Conservation (phyloP, 805 yeast species). For the Limtongia smithiae region DNA sequence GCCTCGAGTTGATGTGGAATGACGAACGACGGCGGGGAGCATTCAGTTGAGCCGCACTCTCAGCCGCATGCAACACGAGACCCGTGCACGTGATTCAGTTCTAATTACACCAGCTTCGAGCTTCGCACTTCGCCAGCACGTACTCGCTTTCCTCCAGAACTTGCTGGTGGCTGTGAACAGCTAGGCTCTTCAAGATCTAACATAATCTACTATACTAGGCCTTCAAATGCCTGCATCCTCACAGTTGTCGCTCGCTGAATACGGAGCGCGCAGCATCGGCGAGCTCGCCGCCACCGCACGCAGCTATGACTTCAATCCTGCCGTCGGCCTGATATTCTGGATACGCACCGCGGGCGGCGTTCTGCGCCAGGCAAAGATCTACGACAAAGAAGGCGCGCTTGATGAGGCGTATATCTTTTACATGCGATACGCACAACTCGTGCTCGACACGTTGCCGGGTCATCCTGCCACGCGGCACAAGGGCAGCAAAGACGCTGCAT, state of each 20-base stretch:
- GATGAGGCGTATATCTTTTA: conserved; percentile 56
- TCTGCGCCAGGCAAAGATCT: conserved; percentile 48
- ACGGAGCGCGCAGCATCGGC: conserved; percentile 14
- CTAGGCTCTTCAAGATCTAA: too few relatives aligned
- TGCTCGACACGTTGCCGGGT: conserved; percentile 45
- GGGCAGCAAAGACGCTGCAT: conserved; percentile 23
- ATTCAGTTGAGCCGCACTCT: too few relatives aligned
- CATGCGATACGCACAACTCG: conserved; percentile 56
- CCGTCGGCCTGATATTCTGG: conserved; percentile 53
- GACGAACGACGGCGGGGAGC: too few relatives aligned
- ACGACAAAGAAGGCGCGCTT: conserved; percentile 43
- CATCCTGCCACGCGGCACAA: conserved; percentile 44
- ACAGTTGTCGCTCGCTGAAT: background rate
- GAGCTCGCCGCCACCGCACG: conserved; percentile 38
- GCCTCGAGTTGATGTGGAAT: too few relatives aligned
- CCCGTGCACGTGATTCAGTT: too few relatives aligned
- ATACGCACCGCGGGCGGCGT: conserved; percentile 51
- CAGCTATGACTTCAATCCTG: conserved; percentile 51
- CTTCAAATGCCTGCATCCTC: too few relatives aligned
- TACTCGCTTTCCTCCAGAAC: too few relatives aligned
- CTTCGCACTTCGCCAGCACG: too few relatives aligned
- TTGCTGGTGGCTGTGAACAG: too few relatives aligned
- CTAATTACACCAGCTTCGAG: too few relatives aligned
- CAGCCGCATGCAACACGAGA: too few relatives aligned
- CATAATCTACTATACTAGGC: too few relatives aligned